Evolutionary conservation across 192 early-diverging fungal genomes (phyloP), one percentile per base, ranked within the genome.

Genomic region (Coemansia nantahalensis): DNA sequence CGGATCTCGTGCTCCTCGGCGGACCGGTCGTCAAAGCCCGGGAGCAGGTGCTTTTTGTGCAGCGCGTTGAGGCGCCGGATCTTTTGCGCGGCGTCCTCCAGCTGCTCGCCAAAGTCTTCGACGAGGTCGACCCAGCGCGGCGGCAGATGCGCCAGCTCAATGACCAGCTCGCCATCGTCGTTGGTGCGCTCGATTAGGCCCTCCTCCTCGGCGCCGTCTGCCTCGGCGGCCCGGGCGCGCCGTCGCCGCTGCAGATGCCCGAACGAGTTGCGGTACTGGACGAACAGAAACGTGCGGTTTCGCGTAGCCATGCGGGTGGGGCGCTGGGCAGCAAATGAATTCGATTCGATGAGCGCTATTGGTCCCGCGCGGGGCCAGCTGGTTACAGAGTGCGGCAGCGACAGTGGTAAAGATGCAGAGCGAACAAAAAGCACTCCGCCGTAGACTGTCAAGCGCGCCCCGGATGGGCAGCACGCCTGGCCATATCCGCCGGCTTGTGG

Each of bases 91-190:
- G 91, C 83, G 31, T 75, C 78, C 6, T 86, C 83, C 28, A 87
- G 49, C 40, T 80, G 75, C 42, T 86, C 83, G 55, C 82, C 76
- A 16, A 95, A 86, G 63, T 95, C 91, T 37, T 94, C 92, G 8
- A 93, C 91, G 45, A 92, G 82, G 68, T 95, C 92, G 9, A 91
- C 85, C 92, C 95, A 98, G 81, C 86, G 83, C 18, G 95, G 95
- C 39, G 93, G 93, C 45, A 98, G 75, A 54, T 85, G 83, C 36
- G 88, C 81, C 63, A 95, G 68, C 65, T 95, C 92, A 35, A 98
- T 94, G 26, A 93, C 86, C 21, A 86, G 86, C 48, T 89, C 87
- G 14, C 83, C 82, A 31, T 80, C 81, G 58, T 89, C 85, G 44
- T 84, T 84, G 35, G 84, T 77, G 34, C 63, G 59, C 65, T 81